Conservation (phyloP, 441 rosid species). For the Arabidopsis lyrata region DNA sequence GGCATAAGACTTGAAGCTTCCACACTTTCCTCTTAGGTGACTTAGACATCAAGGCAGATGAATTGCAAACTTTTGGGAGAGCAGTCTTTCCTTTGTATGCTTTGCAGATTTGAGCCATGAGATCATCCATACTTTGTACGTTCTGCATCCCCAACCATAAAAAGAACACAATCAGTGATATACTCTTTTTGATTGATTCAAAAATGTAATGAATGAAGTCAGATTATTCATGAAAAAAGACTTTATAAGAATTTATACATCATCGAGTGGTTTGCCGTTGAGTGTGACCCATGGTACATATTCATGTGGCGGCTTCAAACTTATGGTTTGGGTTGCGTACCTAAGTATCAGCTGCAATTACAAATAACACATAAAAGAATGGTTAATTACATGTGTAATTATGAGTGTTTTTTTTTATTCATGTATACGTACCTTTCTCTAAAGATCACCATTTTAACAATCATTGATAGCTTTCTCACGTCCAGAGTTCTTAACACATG, state of each 20-base stretch:
- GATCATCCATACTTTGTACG: conserved; percentile 14
- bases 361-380: neutral
- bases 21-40: conserved; percentile 4
- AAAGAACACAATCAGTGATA: neutral
- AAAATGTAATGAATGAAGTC: neutral
- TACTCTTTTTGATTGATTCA: no score
- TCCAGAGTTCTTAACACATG: conserved; percentile 31
- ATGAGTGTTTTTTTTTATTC: neutral
- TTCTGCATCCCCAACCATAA: conserved; percentile 41
- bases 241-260: conserved; percentile 35
- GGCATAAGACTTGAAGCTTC: conserved; percentile 25
- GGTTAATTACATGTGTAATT: neutral
- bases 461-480: neutral
- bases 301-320: conserved; percentile 50
- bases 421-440: neutral
- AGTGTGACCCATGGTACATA: conserved; percentile 72
- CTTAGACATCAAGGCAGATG: neutral
- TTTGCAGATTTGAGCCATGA: conserved; percentile 44
- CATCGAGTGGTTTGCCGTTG: conserved; percentile 47
- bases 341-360: conserved; percentile 50
- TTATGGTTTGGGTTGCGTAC: conserved; percentile 45
- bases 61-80: conserved; percentile 45
- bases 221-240: no score
- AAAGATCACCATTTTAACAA: neutral
- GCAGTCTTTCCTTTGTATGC: conserved; percentile 49